Evolutionary conservation across 225 moss, liverwort and hornwort genomes (phyloP).

Genomic region (Thuidium tamariscinum): DNA sequence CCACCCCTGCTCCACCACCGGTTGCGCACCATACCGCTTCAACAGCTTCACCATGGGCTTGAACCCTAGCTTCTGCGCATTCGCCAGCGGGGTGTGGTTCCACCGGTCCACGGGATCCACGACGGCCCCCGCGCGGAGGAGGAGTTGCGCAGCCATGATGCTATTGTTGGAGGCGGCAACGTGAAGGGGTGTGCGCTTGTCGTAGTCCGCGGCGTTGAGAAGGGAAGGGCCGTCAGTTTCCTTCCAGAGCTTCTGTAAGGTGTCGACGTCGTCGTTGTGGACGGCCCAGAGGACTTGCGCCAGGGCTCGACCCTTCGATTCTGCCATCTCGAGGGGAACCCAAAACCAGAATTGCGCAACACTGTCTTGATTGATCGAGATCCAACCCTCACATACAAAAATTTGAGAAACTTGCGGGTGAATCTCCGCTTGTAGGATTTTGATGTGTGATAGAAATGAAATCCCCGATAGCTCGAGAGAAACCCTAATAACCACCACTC

Average conservation of each 20-base stretch:
- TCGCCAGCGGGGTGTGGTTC: conserved; percentile 38
- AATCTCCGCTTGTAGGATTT: background rate
- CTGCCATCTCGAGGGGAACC: background rate
- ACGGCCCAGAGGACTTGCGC: conserved; percentile 41
- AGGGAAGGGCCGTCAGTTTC: conserved; percentile 3
- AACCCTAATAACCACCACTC: background rate
- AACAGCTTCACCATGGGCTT: conserved; percentile 56
- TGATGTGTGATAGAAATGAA: too few species aligned
- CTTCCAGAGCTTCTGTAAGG: conserved; percentile 7
- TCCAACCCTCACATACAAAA: background rate
- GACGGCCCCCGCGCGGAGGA: conserved; percentile 25
- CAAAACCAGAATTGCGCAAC: background rate
- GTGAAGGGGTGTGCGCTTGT: conserved; percentile 44
- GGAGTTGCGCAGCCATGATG: conserved; percentile 15
- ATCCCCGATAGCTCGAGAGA: background rate
- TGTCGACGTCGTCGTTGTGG: conserved; percentile 18
- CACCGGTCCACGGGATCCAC: conserved; percentile 37
- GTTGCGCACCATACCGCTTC: conserved; percentile 24
- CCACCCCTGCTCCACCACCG: background rate
- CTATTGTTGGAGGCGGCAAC: conserved; percentile 39
- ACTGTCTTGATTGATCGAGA: background rate
- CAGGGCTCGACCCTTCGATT: conserved; percentile 1
- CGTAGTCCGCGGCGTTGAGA: conserved; percentile 41
- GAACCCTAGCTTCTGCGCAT: conserved; percentile 32
- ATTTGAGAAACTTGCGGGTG: background rate